These are phyloP conservation scores for Skeletonema costatum DNA, from an alignment of 108 stramenopile genomes.

Conservation along the genomic window DNA sequence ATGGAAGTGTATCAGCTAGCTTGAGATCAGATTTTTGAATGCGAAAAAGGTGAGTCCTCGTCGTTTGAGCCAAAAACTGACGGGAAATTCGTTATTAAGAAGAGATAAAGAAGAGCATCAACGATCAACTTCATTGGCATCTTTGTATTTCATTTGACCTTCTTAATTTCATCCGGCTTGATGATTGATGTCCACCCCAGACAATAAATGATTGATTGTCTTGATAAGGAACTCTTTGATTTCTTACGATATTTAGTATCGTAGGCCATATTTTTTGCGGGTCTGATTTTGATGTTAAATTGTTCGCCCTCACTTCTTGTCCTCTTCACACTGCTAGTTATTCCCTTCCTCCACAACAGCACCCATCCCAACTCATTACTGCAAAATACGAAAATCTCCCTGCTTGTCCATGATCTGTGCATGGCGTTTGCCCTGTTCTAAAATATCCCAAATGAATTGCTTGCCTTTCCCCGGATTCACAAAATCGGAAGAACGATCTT, in stretches of 20 bases:
- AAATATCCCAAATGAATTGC: conserved; percentile 68
- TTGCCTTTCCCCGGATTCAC: conserved; percentile 32
- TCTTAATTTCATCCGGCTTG: too few relatives aligned
- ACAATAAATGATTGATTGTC: too few relatives aligned
- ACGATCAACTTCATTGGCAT: background rate
- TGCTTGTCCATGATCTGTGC: conserved; percentile 62
- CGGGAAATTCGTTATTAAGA: background rate
- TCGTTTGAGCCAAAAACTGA: background rate
- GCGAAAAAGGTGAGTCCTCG: background rate
- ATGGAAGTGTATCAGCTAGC: background rate
- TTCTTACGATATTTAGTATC: too few relatives aligned
- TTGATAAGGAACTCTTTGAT: too few relatives aligned
- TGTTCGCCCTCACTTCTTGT: background rate
- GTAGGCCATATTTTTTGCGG: too few relatives aligned
- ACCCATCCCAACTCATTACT: background rate
- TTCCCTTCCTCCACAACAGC: too few relatives aligned
- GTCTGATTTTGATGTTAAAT: background rate
- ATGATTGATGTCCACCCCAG: too few relatives aligned
- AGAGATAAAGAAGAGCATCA: background rate
- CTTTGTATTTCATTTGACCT: too few relatives aligned
- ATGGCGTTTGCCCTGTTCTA: conserved; percentile 69
- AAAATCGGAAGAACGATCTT: conserved; percentile 51
- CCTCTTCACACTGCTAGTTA: too few relatives aligned
- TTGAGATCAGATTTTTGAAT: background rate
- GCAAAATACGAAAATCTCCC: conserved; percentile 52